phyloP scores from a whole-genome alignment of 208 protist genomes.

The Leishmania tarentolae region DNA sequence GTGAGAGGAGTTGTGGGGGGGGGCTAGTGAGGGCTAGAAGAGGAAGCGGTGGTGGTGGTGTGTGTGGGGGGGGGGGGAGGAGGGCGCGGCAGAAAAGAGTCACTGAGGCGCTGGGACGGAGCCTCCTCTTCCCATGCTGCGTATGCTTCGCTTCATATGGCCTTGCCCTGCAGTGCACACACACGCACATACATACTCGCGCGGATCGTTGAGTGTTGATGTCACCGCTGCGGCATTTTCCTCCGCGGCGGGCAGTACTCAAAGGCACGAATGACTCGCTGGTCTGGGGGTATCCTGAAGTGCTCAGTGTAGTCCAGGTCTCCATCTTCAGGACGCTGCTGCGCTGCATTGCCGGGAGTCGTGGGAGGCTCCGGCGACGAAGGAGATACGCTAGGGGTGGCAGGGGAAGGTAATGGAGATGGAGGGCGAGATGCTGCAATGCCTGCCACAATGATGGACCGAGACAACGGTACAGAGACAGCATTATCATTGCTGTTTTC shows the following conservation, averaged over 20 bases:
- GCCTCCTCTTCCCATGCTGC: background rate
- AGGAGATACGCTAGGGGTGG: background rate
- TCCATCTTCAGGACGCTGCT: background rate
- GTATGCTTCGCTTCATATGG: background rate
- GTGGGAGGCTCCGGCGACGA: background rate
- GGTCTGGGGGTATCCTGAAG: slow-evolving; percentile 40
- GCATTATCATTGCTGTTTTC: slow-evolving; percentile 7
- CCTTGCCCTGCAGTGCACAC: background rate
- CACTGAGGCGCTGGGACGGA: background rate
- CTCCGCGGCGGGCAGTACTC: slow-evolving; percentile 58
- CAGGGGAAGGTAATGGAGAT: background rate
- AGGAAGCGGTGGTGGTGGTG: too few relatives aligned
- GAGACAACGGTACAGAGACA: background rate
- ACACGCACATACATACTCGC: background rate
- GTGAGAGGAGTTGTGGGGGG: too few relatives aligned
- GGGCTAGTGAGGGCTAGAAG: too few relatives aligned
- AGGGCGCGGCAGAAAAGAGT: background rate
- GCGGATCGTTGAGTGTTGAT: background rate
- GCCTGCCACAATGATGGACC: background rate
- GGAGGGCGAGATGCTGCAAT: background rate
- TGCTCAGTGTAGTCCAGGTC: slow-evolving; percentile 42
- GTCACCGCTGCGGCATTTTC: slow-evolving; percentile 10
- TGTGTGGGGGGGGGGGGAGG: background rate
- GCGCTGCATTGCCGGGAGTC: background rate
- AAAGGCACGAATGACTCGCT: slow-evolving; percentile 60